A percentile compares a stretch with the other conserved stretches of the same genome.
phyloP scores from a whole-genome alignment of 805 yeast genomes.

The Jamesozyma piceae region DNA sequence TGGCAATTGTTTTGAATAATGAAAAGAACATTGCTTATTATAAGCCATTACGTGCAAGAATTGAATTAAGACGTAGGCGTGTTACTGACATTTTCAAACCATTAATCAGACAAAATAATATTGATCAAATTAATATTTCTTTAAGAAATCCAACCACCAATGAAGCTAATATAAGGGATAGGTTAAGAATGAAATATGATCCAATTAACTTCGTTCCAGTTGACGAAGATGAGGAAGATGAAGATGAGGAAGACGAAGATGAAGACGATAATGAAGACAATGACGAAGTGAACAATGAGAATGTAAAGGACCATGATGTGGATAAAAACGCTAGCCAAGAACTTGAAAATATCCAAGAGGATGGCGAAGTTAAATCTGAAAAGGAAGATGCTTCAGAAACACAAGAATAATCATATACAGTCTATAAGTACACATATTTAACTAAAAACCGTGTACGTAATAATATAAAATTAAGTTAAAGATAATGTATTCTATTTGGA shows the following conservation, averaged over 20 bases:
- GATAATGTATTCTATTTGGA: background rate
- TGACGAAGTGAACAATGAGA: slow-evolving; percentile 1
- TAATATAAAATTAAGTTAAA: background rate
- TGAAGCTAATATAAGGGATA: slow-evolving; percentile 50
- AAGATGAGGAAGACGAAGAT: slow-evolving; percentile 4
- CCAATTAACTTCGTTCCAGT: slow-evolving; percentile 51
- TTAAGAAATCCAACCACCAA: slow-evolving; percentile 55
- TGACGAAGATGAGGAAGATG: slow-evolving; percentile 24
- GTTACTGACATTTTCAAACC: slow-evolving; percentile 37
- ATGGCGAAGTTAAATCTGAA: background rate
- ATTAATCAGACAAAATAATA: slow-evolving; percentile 43
- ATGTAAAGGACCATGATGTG: slow-evolving; percentile 1
- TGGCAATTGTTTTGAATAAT: slow-evolving; percentile 52
- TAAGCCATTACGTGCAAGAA: slow-evolving; percentile 66
- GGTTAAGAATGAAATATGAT: slow-evolving; percentile 50
- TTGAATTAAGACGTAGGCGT: slow-evolving; percentile 79
- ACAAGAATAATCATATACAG: background rate
- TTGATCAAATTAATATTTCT: slow-evolving; percentile 45
- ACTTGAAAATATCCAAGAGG: background rate
- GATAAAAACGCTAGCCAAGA: background rate
- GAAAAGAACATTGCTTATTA: slow-evolving; percentile 57
- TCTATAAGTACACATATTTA: background rate
- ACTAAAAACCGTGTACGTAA: background rate
- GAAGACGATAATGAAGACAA: slow-evolving; percentile 3
- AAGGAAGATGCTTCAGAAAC: background rate